These are phyloP conservation scores for Boletellus emodensis DNA, from an alignment of 768 basidiomycete genomes.

Conservation along the genomic window DNA sequence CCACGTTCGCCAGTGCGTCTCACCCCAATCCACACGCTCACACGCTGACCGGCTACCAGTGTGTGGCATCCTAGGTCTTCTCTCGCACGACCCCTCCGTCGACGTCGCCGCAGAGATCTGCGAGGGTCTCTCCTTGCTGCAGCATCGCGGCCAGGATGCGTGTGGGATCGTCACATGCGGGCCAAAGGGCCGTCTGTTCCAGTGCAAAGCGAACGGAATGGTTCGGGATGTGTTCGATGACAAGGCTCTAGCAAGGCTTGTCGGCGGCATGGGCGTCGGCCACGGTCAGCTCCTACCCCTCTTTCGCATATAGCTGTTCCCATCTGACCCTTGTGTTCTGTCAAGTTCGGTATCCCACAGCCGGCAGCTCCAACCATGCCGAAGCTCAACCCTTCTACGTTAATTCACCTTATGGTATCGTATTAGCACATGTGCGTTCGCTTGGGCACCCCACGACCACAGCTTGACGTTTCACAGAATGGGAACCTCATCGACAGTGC, in stretches of 20 bases:
- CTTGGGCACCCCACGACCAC: neutral
- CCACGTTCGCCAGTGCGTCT: slow-evolving; percentile 28
- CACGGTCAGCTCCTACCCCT: slow-evolving; percentile 60
- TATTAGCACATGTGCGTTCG: slow-evolving; percentile 85
- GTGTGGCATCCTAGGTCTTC: slow-evolving; percentile 92
- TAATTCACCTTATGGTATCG: slow-evolving; percentile 99
- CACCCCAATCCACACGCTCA: neutral
- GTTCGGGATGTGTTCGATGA: slow-evolving; percentile 94
- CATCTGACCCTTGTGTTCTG: slow-evolving; percentile 10
- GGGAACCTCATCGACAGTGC: slow-evolving; percentile 95
- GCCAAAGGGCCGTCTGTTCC: slow-evolving; percentile 90
- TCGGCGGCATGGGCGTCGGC: slow-evolving; percentile 96
- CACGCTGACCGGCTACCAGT: slow-evolving; percentile 37
- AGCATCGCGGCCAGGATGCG: slow-evolving; percentile 97
- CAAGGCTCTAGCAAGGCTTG: slow-evolving; percentile 66
- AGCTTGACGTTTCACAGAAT: slow-evolving; percentile 54
- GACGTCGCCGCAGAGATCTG: slow-evolving; percentile 85
- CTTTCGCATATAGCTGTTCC: neutral
- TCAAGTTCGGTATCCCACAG: slow-evolving; percentile 94
- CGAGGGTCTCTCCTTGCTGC: slow-evolving; percentile 92
- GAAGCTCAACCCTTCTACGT: slow-evolving; percentile 99
- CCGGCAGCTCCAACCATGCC: slow-evolving; percentile 93
- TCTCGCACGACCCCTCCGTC: slow-evolving; percentile 71
- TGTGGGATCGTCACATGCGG: slow-evolving; percentile 97
- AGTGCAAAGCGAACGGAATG: slow-evolving; percentile 99